Base-by-base conservation (phyloP, 371 early-diverging fungal genomes). In the Lichtheimia ramosa region DNA sequence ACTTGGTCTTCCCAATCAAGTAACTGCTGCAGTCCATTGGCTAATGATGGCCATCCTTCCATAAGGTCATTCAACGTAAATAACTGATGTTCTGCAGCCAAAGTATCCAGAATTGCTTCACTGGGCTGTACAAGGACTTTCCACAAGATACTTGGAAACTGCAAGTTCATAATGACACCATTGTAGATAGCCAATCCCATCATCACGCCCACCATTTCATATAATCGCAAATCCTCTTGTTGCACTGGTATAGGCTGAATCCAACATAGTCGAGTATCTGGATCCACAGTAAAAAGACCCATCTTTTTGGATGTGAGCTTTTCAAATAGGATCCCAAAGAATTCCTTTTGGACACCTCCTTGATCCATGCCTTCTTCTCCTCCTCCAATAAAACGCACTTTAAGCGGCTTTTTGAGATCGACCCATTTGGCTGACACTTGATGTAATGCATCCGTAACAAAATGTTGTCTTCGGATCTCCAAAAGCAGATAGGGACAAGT, bases 331-430 rank as follows among this genome's bases (percentile, higher is more conserved):
- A 96, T 86, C 60, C 91, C 83, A 70, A 96, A 95, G 89, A 95
- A 97, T 58, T 99, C 99, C 63, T 97, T 96, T 58, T 93, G 90
- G 6, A 99, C 83, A 1, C 99, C 99, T 15, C 99, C 99, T 54
- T 91, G 96, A 73, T 98, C 98, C 57, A 89, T 92, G 74, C 91
- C 86, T 62, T 88, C 90, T 70, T 97, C 97, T 10, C 91, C 95
- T 43, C 91, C 88, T 7, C 84, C 86, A 8, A 91, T 70, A 77
- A 96, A 96, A 64, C 87, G 83, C 52, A 96, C 89, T 42, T 89
- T 88, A 20, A 97, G 74, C 0, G 89, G 89, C 61, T 93, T 91
- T 65, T 95, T 94, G 28, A 90, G 63, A 51, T 88, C 88, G 3
- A 68, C 51, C 73, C 66, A 73, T 43, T 79, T 75, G 6, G 57